Percentiles rank a stretch among this genome's conserved stretches.
Evolutionary conservation across 164 flowering plant species (phyloP).

Genomic region (Protea cynaroides): DNA sequence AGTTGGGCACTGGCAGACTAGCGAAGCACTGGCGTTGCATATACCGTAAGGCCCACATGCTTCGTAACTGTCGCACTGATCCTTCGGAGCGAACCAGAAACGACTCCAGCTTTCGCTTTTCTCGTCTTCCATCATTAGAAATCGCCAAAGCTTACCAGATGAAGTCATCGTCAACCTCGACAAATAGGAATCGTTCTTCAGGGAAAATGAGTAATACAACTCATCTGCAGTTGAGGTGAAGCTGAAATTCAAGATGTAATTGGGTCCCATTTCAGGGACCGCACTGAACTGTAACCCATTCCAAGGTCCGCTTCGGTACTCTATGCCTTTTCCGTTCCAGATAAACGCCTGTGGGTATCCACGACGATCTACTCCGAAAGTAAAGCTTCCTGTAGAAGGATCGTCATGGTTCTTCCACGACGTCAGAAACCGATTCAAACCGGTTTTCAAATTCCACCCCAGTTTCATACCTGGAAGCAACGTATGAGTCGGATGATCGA

Average conservation of each 20-base stretch:
- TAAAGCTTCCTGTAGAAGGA: slow-evolving; percentile 6
- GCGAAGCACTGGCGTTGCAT: neutral
- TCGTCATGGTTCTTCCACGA: slow-evolving; percentile 2
- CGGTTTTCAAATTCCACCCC: slow-evolving; percentile 11
- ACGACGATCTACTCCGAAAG: neutral
- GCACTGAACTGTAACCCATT: neutral
- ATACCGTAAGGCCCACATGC: neutral
- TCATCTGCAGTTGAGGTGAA: too few species aligned
- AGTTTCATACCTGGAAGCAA: slow-evolving; percentile 18
- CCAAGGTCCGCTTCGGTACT: neutral
- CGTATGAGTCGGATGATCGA: slow-evolving; percentile 29
- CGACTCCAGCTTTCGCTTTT: too few species aligned
- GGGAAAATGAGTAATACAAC: too few species aligned
- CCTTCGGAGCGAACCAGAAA: too few species aligned
- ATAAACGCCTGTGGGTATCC: neutral
- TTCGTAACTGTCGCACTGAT: too few species aligned
- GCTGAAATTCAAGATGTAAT: too few species aligned
- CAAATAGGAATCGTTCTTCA: too few species aligned
- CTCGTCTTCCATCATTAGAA: too few species aligned
- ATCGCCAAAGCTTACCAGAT: too few species aligned
- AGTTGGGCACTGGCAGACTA: too few species aligned
- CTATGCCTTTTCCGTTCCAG: neutral
- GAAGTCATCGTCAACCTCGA: too few species aligned
- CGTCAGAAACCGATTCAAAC: slow-evolving; percentile 1
- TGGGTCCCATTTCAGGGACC: neutral